Percentiles rank a stretch among this genome's conserved stretches.
phyloP scores from a whole-genome alignment of 106 monocot genomes.

The Allium cepa region DNA sequence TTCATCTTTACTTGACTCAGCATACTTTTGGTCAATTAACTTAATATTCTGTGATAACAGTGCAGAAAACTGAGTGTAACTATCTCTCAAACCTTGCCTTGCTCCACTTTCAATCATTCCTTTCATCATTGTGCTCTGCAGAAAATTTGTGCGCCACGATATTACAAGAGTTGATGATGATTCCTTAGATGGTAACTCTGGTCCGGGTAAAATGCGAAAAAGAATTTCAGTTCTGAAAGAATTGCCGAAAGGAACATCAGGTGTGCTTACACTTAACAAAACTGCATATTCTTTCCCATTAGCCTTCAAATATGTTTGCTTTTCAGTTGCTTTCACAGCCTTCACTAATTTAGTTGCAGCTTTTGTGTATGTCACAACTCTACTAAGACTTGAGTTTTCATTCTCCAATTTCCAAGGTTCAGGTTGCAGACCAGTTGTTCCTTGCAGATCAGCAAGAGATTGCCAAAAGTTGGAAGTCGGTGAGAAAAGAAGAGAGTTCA shows the following conservation, averaged over 20 bases:
- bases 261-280: slow-evolving; percentile 63
- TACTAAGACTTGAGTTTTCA: slow-evolving; percentile 50
- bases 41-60: slow-evolving; percentile 46
- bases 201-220: slow-evolving; percentile 56
- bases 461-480: slow-evolving; percentile 52
- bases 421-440: slow-evolving; percentile 39
- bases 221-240: slow-evolving; percentile 63
- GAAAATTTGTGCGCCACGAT: slow-evolving; percentile 80
- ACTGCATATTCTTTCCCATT: slow-evolving; percentile 70
- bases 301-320: slow-evolving; percentile 71
- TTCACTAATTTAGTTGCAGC: slow-evolving; percentile 75
- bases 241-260: slow-evolving; percentile 87
- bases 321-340: slow-evolving; percentile 82
- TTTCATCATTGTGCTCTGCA: slow-evolving; percentile 96
- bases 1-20: slow-evolving; percentile 45
- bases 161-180: slow-evolving; percentile 55
- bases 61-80: slow-evolving; percentile 40
- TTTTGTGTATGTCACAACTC: slow-evolving; percentile 61
- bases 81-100: slow-evolving; percentile 77
- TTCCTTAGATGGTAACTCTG: slow-evolving; percentile 50
- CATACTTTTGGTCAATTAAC: slow-evolving; percentile 45
- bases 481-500: slow-evolving; percentile 70
- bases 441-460: slow-evolving; percentile 69
- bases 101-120: slow-evolving; percentile 86
- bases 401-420: slow-evolving; percentile 55